Evolutionary conservation across 805 yeast genomes (phyloP).

Genomic region (Zygosaccharomyces bailii): DNA sequence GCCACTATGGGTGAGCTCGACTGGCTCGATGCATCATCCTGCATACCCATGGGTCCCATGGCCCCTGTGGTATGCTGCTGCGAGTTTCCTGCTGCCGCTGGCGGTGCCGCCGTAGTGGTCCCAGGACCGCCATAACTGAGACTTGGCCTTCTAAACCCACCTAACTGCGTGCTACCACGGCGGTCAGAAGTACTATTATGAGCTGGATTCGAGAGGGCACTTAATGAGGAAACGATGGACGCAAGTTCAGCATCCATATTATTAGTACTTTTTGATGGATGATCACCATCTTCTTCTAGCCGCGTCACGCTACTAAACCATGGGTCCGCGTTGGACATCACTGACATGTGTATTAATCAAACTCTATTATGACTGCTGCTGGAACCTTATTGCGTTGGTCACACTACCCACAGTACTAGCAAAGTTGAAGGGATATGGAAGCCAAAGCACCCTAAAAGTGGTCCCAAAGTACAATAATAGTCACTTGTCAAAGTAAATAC

Average conservation of each 20-base stretch:
- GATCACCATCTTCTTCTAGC: slow-evolving; percentile 1
- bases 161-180: slow-evolving; percentile 22
- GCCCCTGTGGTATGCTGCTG: too few relatives aligned
- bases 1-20: slow-evolving; percentile 23
- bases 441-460: not conserved
- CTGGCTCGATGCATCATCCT: slow-evolving; percentile 8
- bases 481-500: not conserved
- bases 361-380: not conserved
- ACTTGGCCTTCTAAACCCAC: slow-evolving; percentile 35
- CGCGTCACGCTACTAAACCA: slow-evolving; percentile 3
- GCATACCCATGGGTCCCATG: not conserved
- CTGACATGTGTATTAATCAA: slow-evolving; percentile 4
- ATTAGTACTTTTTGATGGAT: slow-evolving; percentile 7
- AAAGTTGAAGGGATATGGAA: not conserved
- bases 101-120: slow-evolving; percentile 16
- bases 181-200: slow-evolving; percentile 17
- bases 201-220: slow-evolving; percentile 32
- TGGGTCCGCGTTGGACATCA: slow-evolving; percentile 6
- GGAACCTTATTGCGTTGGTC: not conserved
- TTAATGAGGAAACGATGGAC: slow-evolving; percentile 37
- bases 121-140: slow-evolving; percentile 14
- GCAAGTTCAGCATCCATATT: slow-evolving; percentile 35
- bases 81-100: slow-evolving; percentile 6
- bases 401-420: not conserved
- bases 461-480: not conserved